Evolutionary conservation across 257 asterid species (phyloP).

Genomic region (Anisodus acutangulus): DNA sequence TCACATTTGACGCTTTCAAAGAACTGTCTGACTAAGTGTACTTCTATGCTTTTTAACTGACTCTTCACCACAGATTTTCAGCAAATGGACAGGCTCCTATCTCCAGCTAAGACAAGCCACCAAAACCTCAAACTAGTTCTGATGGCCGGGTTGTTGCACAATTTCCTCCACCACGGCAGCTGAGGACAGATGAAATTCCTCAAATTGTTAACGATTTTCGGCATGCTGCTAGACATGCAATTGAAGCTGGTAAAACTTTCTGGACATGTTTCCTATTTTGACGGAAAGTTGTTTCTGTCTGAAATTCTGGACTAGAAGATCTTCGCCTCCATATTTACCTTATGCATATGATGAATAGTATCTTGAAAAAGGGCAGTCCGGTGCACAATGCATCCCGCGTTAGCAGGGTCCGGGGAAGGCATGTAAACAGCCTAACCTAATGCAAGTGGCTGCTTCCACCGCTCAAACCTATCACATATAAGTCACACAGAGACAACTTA

Average conservation of each 20-base stretch:
- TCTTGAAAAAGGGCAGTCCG: background rate
- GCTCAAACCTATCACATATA: too few species aligned
- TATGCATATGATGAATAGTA: background rate
- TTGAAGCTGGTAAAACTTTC: conserved; percentile 38
- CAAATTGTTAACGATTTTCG: conserved; percentile 29
- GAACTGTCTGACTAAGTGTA: background rate
- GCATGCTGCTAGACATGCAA: conserved; percentile 42
- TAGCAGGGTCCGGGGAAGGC: too few species aligned
- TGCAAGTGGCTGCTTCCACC: too few species aligned
- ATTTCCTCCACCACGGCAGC: conserved; percentile 36
- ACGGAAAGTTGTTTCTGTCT: background rate
- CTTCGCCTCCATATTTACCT: background rate
- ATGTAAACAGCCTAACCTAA: too few species aligned
- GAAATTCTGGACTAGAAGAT: background rate
- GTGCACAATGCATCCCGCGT: too few species aligned
- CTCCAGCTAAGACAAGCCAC: conserved; percentile 37
- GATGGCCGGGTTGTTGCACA: conserved; percentile 14
- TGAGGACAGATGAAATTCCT: conserved; percentile 39
- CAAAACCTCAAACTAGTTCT: conserved; percentile 26
- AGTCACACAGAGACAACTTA: too few species aligned
- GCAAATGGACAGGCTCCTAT: conserved; percentile 45
- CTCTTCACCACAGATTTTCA: conserved; percentile 32
- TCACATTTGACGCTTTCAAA: background rate
- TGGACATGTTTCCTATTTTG: background rate
- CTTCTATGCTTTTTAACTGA: background rate